phyloP scores from a whole-genome alignment of 2,329 filamentous ascomycete species.

The Colletotrichum sp. region DNA sequence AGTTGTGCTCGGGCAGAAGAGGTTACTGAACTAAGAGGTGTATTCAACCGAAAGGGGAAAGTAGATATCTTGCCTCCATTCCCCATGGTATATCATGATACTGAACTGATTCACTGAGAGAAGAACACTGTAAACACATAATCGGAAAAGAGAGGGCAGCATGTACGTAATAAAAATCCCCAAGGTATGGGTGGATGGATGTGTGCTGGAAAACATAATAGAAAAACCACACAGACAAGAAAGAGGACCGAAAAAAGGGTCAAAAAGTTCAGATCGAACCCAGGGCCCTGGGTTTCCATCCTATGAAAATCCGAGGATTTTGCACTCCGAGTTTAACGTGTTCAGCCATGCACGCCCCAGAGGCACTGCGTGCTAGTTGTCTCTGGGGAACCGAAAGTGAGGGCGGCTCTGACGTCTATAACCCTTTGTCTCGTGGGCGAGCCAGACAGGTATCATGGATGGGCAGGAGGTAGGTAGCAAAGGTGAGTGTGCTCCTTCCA shows the following conservation, averaged over 20 bases:
- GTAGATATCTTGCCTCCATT: background rate
- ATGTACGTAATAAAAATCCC: background rate
- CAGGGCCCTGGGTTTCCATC: background rate
- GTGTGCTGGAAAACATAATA: too few relatives aligned
- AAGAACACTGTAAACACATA: fast-evolving
- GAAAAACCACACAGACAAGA: too few relatives aligned
- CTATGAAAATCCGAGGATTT: background rate
- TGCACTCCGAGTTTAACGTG: background rate
- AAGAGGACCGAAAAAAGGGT: too few relatives aligned
- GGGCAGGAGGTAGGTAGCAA: background rate
- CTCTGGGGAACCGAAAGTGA: background rate
- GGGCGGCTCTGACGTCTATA: background rate
- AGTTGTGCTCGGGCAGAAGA: background rate
- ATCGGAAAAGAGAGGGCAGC: background rate
- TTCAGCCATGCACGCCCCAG: background rate
- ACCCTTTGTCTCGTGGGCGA: background rate
- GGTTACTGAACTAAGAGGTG: background rate
- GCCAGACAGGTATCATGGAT: background rate
- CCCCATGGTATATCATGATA: background rate
- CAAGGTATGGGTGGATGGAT: background rate
- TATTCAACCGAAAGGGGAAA: background rate
- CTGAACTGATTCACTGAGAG: background rate
- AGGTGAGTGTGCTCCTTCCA: background rate
- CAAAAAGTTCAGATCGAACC: background rate
- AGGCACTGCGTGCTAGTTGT: background rate